These are phyloP conservation scores for Jacaranda copaia DNA, from an alignment of 257 asterid species.

Conservation along the genomic window DNA sequence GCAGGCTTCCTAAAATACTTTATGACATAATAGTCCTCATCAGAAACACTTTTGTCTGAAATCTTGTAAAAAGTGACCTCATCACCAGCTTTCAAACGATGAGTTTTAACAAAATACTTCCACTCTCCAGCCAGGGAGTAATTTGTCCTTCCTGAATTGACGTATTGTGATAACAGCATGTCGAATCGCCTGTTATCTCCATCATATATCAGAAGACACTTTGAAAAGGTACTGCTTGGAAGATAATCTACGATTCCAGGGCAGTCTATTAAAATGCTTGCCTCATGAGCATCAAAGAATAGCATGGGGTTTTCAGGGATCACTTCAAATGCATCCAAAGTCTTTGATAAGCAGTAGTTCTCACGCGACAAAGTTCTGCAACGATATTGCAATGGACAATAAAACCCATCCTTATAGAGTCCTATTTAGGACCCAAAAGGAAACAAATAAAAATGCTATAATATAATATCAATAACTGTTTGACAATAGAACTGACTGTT, in stretches of 20 bases:
- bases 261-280: neutral
- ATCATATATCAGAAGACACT: neutral
- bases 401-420: too few species aligned
- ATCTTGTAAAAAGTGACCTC: neutral
- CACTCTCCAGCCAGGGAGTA: neutral
- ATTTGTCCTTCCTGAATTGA: neutral
- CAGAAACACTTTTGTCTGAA: neutral
- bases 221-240: neutral
- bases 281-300: neutral
- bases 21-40: neutral
- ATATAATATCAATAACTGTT: too few species aligned
- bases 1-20: neutral
- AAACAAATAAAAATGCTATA: too few species aligned
- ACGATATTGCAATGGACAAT: neutral
- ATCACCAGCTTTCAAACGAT: constrained; percentile 11
- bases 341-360: neutral
- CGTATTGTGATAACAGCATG: neutral
- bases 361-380: neutral
- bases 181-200: neutral
- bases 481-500: too few species aligned
- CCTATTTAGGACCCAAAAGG: too few species aligned
- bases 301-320: neutral
- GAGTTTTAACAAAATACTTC: neutral
- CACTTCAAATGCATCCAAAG: neutral
- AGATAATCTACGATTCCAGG: neutral